Evolutionary conservation across 805 yeast species (phyloP).

Genomic region (Yarrowia porcina): DNA sequence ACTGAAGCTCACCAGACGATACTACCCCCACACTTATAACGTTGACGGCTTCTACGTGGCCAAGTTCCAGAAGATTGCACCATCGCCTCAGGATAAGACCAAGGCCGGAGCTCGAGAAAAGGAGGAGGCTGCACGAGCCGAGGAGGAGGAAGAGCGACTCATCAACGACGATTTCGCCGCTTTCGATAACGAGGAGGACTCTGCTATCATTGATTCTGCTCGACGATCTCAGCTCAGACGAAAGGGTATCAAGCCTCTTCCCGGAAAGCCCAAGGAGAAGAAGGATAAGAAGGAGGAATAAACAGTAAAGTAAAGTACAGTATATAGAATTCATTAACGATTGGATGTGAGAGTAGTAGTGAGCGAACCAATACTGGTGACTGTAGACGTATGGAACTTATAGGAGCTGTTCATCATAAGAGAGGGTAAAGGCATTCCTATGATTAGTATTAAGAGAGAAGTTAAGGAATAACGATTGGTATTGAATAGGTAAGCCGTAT

Average conservation of each 20-base stretch:
- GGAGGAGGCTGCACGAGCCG: slow-evolving; percentile 74
- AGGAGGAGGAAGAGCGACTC: slow-evolving; percentile 62
- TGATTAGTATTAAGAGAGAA: too few relatives aligned
- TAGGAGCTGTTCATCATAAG: too few relatives aligned
- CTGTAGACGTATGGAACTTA: too few relatives aligned
- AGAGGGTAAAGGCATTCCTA: too few relatives aligned
- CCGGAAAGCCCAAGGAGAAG: background rate
- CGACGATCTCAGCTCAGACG: slow-evolving; percentile 36
- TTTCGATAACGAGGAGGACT: slow-evolving; percentile 75
- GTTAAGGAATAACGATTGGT: too few relatives aligned
- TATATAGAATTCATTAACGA: background rate
- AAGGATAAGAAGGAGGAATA: background rate
- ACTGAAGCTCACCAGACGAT: slow-evolving; percentile 81
- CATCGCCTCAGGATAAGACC: slow-evolving; percentile 79
- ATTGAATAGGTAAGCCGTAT: too few relatives aligned
- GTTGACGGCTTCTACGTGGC: slow-evolving; percentile 99
- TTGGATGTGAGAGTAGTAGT: too few relatives aligned
- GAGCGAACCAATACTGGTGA: too few relatives aligned
- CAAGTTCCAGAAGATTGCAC: slow-evolving; percentile 84
- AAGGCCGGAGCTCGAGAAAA: slow-evolving; percentile 87
- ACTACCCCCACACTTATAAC: slow-evolving; percentile 97
- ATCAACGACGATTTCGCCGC: slow-evolving; percentile 83
- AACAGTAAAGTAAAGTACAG: background rate
- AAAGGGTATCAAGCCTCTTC: slow-evolving; percentile 36
- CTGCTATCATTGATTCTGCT: slow-evolving; percentile 63